phyloP scores from a whole-genome alignment of 768 basidiomycete species.

The Botryobasidium botryosum region DNA sequence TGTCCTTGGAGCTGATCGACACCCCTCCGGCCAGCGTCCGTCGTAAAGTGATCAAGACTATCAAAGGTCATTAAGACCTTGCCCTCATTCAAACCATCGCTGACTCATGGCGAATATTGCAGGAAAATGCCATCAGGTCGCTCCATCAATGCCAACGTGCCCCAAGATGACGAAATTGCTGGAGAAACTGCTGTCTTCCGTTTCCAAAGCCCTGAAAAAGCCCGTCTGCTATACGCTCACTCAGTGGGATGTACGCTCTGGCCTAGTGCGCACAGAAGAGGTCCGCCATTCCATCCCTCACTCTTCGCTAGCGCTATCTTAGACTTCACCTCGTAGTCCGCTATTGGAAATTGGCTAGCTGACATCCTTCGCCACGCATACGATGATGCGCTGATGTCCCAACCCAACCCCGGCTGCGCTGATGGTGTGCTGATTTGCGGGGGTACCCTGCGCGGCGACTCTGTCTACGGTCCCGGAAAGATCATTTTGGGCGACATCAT shows the following conservation, averaged over 20 bases:
- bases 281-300: constrained; percentile 21
- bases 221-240: constrained; percentile 58
- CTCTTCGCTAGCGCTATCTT: not conserved
- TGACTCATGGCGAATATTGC: not conserved
- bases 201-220: constrained; percentile 50
- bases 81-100: constrained; percentile 10
- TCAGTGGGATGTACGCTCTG: constrained; percentile 55
- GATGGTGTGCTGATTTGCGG: constrained; percentile 72
- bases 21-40: constrained; percentile 47
- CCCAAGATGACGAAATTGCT: constrained; percentile 39
- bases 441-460: constrained; percentile 76
- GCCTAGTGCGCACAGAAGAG: constrained; percentile 57
- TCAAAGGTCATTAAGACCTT: constrained; percentile 32
- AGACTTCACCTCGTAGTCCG: constrained; percentile 30
- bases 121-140: constrained; percentile 54
- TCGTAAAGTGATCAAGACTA: constrained; percentile 39
- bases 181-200: constrained; percentile 44
- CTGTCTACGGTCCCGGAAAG: constrained; percentile 73
- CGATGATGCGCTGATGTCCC: constrained; percentile 50
- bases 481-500: constrained; percentile 75
- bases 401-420: no score
- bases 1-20: constrained; percentile 42
- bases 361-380: constrained; percentile 74
- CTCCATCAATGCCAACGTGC: constrained; percentile 41
- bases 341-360: constrained; percentile 66